Evolutionary conservation across 2,329 filamentous ascomycete genomes (phyloP).

Genomic region (Pseudocercospora ulei): DNA sequence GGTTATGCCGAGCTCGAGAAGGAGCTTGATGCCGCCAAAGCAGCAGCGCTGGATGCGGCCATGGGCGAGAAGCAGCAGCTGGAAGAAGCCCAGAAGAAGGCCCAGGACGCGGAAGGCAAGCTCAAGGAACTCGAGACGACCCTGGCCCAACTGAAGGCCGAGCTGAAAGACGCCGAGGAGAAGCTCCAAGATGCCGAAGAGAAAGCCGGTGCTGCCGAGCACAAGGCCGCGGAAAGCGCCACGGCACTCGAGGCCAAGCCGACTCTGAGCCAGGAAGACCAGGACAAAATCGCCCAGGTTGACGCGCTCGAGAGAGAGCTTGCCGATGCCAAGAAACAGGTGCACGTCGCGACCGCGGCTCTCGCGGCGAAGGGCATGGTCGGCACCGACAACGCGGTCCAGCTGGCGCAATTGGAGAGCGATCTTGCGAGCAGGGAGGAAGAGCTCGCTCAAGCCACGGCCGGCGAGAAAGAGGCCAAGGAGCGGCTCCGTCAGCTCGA

Average conservation of each 20-base stretch:
- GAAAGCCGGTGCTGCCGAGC: conserved; percentile 10
- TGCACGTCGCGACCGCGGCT: conserved; percentile 8
- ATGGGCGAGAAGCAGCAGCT: conserved; percentile 11
- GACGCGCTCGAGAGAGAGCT: conserved; percentile 11
- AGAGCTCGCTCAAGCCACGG: conserved; percentile 12
- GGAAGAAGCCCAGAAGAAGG: conserved; percentile 14
- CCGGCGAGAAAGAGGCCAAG: conserved; percentile 14
- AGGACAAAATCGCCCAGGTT: conserved; percentile 15
- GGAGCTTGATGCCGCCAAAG: conserved; percentile 9
- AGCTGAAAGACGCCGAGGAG: conserved; percentile 2
- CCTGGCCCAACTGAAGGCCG: background rate
- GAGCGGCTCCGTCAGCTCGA: conserved; percentile 12
- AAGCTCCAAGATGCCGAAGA: conserved; percentile 16
- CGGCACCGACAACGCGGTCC: conserved; percentile 1
- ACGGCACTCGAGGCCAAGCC: conserved; percentile 10
- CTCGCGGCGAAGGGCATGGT: background rate
- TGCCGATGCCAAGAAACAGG: conserved; percentile 12
- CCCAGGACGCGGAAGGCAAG: conserved; percentile 14
- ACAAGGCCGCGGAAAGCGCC: conserved; percentile 8
- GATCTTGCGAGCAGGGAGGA: conserved; percentile 3
- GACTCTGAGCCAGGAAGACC: conserved; percentile 13
- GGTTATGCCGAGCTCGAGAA: conserved; percentile 31
- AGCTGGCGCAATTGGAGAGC: conserved; percentile 4
- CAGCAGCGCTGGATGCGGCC: background rate
- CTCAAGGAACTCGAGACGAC: conserved; percentile 9